Evolutionary conservation across 352 stramenopile species (phyloP), one percentile per base, ranked within the genome.

Genomic region (Pythium oligandrum): DNA sequence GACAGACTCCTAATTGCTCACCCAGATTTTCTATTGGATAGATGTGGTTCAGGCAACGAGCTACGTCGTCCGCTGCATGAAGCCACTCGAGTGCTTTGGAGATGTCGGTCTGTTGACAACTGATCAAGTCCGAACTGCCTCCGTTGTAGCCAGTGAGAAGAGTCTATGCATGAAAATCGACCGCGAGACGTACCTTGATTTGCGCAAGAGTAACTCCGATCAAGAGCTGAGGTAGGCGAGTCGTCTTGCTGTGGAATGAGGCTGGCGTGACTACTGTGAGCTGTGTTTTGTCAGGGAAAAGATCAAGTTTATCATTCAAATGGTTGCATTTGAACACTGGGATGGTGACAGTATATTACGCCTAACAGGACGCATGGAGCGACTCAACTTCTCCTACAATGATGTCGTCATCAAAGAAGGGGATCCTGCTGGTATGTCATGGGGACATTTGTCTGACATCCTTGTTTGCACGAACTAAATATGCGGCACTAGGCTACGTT

Each of bases 111-210:
- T 90, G 34, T 59, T 90, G 12, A 71, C 76, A 3, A 68, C 57
- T 46, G 73, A 85, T 31, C 73, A 85, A 40, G 63, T 73, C 10
- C 77, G 79, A 7, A 90, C 79, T 17, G 79, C 79, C 3, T 83
- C 75, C 6, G 75, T 90, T 26, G 68, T 90, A 32, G 79, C 79
- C 7, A 75, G 69, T 12, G 79, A 90, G 57, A 78, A 68, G 40
- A 77, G 75, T 8, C 62, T 90, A 48, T 77, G 86, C 49, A 83
- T 88, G 68, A 79, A 86, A 38, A 84, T 90, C 44, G 77, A 88
- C 51, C 70, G 70, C 8, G 71, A 82, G 4, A 73, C 71, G 1
- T 90, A 88, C 50, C 59, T 88, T 43, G 71, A 81, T 10, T 64
- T 87, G 36, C 62, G 79, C 9, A 78, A 75, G 8, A 75, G 67